Conservation (phyloP, 805 yeast genomes). For the Metschnikowia aberdeeniae region DNA sequence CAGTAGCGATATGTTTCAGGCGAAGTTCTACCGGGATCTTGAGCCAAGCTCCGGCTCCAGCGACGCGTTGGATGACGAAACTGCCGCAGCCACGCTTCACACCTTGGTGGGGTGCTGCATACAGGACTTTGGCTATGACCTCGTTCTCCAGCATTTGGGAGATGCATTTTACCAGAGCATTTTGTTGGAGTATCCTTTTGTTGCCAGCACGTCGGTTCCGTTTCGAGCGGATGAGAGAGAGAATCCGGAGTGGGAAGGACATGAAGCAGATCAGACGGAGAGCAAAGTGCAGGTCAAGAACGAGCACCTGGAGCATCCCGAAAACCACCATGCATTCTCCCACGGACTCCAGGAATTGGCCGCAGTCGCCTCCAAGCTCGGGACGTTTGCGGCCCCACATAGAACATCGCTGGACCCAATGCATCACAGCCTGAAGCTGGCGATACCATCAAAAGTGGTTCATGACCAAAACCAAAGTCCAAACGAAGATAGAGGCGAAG, state of each 20-base stretch:
- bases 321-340: no score
- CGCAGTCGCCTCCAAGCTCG: constrained; percentile 1
- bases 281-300: neutral
- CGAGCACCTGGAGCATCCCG: neutral
- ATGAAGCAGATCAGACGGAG: neutral
- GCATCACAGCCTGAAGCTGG: no score
- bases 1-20: constrained; percentile 36
- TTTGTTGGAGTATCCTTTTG: constrained; percentile 60
- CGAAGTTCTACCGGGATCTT: constrained; percentile 44
- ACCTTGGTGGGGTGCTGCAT: constrained; percentile 66
- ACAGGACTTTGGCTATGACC: constrained; percentile 78
- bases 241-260: neutral
- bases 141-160: constrained; percentile 58
- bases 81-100: constrained; percentile 52
- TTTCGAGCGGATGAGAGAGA: constrained; percentile 14
- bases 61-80: constrained; percentile 41
- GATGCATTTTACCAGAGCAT: constrained; percentile 64
- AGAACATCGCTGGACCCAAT: no score
- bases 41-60: constrained; percentile 37
- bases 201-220: constrained; percentile 39
- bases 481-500: no score
- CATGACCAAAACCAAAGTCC: no score
- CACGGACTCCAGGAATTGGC: neutral
- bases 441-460: no score
- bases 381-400: neutral